These are phyloP conservation scores for Posidonia oceanica DNA, from an alignment of 116 monocot genomes.

Conservation along the genomic window DNA sequence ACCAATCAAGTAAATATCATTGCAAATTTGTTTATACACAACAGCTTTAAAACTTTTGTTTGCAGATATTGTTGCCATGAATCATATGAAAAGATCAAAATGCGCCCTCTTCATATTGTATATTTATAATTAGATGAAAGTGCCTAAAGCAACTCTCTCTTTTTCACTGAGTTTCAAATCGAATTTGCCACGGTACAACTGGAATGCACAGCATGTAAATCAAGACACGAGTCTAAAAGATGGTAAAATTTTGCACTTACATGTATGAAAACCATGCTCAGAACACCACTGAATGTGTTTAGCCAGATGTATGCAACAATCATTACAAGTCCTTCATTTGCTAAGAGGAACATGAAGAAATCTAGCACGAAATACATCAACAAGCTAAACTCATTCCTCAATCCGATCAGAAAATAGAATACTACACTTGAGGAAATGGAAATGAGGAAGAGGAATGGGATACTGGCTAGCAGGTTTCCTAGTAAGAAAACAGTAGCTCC, in stretches of 20 bases:
- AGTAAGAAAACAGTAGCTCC: constrained; percentile 56
- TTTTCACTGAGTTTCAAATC: no score
- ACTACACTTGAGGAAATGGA: constrained; percentile 63
- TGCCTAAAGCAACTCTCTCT: no score
- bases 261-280: constrained; percentile 56
- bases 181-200: no score
- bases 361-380: constrained; percentile 84
- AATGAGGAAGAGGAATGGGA: constrained; percentile 83
- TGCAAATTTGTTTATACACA: no score
- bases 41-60: no score
- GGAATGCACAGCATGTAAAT: no score
- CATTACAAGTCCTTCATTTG: constrained; percentile 86
- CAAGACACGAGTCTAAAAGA: not conserved
- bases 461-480: constrained; percentile 67
- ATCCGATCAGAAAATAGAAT: constrained; percentile 81
- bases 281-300: constrained; percentile 41
- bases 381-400: constrained; percentile 78
- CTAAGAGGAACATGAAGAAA: constrained; percentile 73
- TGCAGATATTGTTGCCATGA: no score
- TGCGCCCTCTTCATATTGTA: no score
- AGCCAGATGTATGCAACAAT: constrained; percentile 59
- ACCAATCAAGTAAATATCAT: no score
- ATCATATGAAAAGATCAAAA: no score
- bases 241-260: constrained; percentile 29
- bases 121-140: no score